Percentiles rank a stretch among this genome's conserved stretches.
phyloP scores from a whole-genome alignment of 495 filamentous ascomycete genomes.

The Aspergillus cavernicola region DNA sequence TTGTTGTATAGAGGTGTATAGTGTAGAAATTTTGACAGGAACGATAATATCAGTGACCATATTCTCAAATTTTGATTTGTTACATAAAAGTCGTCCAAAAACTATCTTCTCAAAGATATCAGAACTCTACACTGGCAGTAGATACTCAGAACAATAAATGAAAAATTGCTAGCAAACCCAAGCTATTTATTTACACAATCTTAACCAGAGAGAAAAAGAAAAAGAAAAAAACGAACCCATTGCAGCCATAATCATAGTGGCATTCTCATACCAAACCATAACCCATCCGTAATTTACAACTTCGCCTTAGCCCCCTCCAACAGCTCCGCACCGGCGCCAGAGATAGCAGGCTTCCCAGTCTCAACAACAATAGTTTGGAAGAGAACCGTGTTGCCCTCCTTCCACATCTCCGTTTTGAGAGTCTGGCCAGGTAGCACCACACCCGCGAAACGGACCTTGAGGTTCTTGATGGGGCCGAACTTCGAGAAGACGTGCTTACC shows the following conservation, averaged over 20 bases:
- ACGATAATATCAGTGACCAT: too few relatives aligned
- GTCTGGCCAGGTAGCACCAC: constrained; percentile 92
- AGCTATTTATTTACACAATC: not conserved
- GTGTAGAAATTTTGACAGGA: not conserved
- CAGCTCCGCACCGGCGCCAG: constrained; percentile 83
- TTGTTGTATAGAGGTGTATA: not conserved
- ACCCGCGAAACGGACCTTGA: constrained; percentile 95
- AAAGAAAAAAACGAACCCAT: constrained; percentile 3
- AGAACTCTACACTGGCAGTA: too few relatives aligned
- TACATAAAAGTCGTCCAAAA: too few relatives aligned
- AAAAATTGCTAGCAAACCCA: not conserved
- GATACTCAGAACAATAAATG: too few relatives aligned
- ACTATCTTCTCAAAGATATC: too few relatives aligned
- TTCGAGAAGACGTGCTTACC: constrained; percentile 85
- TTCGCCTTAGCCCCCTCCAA: constrained; percentile 56
- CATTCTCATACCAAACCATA: not conserved
- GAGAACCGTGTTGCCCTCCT: constrained; percentile 79
- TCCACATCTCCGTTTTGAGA: constrained; percentile 97
- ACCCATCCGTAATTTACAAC: constrained; percentile 44
- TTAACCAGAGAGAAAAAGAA: constrained; percentile 4
- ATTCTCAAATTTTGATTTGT: too few relatives aligned
- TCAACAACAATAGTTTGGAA: constrained; percentile 95
- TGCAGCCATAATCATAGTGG: constrained; percentile 5
- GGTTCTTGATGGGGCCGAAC: constrained; percentile 83
- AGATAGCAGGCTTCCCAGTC: constrained; percentile 91